A percentile compares a stretch with the other conserved stretches of the same genome.
Conservation (phyloP, 1,139 yeast genomes). For the Sugiyamaella paludigena region DNA sequence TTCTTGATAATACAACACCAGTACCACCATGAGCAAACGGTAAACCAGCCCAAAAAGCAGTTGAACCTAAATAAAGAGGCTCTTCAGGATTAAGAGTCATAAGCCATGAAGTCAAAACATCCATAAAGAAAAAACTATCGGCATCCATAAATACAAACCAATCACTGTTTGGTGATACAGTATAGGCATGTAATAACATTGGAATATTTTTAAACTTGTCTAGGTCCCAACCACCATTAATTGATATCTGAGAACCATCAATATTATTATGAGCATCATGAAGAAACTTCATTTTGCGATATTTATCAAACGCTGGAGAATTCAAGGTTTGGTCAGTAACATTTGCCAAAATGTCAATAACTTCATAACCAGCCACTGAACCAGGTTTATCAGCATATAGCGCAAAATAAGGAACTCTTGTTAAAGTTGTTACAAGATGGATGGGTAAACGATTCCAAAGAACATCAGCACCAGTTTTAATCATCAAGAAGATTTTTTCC, state of each 20-base stretch:
- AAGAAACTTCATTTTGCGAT: constrained; percentile 30
- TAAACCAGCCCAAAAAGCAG: constrained; percentile 23
- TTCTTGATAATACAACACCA: constrained; percentile 38
- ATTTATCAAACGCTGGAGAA: constrained; percentile 29
- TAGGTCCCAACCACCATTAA: constrained; percentile 36
- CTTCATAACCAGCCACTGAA: constrained; percentile 36
- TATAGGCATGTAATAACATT: constrained; percentile 39
- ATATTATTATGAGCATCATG: constrained; percentile 28
- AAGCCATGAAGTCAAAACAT: constrained; percentile 31
- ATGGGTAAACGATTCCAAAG: constrained; percentile 40
- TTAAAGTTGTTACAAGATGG: constrained; percentile 38
- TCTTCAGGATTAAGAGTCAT: constrained; percentile 26
- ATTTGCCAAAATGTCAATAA: constrained; percentile 35
- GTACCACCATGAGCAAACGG: constrained; percentile 43
- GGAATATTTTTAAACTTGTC: constrained; percentile 42
- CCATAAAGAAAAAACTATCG: constrained; percentile 37
- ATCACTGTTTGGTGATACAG: constrained; percentile 29
- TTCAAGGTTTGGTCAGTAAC: constrained; percentile 29
- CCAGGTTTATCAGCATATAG: constrained; percentile 37
- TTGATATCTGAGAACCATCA: constrained; percentile 23
- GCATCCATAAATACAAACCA: constrained; percentile 43
- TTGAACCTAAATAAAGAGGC: constrained; percentile 36
- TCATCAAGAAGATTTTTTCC: constrained; percentile 34
- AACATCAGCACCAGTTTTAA: constrained; percentile 40
- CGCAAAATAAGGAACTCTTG: constrained; percentile 37